phyloP scores from a whole-genome alignment of 805 yeast genomes.

The Kuraishia piskuri region DNA sequence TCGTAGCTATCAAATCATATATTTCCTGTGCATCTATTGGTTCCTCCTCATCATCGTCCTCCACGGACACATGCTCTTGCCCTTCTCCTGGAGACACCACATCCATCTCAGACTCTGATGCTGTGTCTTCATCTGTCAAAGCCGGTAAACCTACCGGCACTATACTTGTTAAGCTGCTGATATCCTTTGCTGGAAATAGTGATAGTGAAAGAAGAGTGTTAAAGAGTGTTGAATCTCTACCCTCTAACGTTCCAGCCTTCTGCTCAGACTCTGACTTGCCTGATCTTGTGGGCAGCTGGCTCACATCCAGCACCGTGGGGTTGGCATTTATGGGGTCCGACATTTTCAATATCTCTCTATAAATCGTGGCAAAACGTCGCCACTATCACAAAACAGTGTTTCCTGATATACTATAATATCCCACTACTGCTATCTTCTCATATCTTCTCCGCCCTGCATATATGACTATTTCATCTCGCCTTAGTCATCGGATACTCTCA shows the following conservation, averaged over 20 bases:
- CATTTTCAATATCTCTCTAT: constrained; percentile 42
- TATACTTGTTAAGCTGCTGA: not conserved
- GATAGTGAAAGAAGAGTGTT: constrained; percentile 7
- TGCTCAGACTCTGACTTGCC: constrained; percentile 10
- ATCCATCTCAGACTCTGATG: constrained; percentile 1
- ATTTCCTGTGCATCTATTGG: constrained; percentile 85
- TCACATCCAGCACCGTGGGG: constrained; percentile 74
- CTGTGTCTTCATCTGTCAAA: constrained; percentile 8
- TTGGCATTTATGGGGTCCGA: constrained; percentile 86
- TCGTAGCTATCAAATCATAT: constrained; percentile 74
- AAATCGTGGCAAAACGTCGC: too few species aligned
- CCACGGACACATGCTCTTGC: not conserved
- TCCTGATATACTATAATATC: not conserved
- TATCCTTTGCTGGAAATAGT: not conserved
- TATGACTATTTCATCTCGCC: not conserved
- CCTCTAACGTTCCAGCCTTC: constrained; percentile 5
- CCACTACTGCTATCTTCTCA: not conserved
- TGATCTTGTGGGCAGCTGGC: constrained; percentile 66
- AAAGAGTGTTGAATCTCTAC: constrained; percentile 13
- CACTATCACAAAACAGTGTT: too few species aligned
- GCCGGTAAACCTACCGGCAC: constrained; percentile 5
- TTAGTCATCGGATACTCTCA: not conserved
- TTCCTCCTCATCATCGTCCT: constrained; percentile 27
- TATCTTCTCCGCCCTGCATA: not conserved
- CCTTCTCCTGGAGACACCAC: not conserved